phyloP scores from a whole-genome alignment of 73 alveolate species.

The Paramecium biaurelia region DNA sequence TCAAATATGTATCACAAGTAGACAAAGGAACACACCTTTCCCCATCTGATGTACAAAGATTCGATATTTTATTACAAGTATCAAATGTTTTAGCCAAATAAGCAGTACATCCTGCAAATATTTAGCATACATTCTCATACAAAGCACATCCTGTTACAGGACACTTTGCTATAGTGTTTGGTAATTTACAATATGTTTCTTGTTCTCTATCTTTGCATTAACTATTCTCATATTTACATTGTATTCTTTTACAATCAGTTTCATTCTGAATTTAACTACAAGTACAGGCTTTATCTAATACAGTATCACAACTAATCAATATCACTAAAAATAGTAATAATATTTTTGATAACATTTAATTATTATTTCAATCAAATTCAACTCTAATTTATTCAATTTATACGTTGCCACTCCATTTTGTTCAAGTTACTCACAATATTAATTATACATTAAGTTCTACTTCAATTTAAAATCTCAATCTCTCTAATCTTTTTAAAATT shows the following conservation, averaged over 20 bases:
- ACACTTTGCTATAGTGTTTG: not conserved
- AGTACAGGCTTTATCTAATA: not conserved
- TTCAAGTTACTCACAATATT: no score
- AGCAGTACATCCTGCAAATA: slow-evolving; percentile 25
- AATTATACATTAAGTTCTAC: not conserved
- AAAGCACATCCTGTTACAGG: not conserved
- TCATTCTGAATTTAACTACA: not conserved
- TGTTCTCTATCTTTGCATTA: not conserved
- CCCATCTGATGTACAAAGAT: slow-evolving; percentile 5
- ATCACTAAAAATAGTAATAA: not conserved
- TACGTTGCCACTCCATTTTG: not conserved
- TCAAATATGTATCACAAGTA: not conserved
- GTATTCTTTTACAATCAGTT: not conserved
- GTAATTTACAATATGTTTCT: slow-evolving; percentile 3
- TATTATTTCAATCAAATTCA: not conserved
- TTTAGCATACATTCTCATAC: not conserved
- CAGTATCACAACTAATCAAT: not conserved
- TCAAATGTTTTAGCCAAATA: not conserved
- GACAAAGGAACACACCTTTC: not conserved
- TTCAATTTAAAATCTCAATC: not conserved
- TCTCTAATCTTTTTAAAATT: not conserved
- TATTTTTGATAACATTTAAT: not conserved
- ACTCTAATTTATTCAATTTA: not conserved
- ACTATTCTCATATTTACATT: not conserved
- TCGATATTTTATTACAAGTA: not conserved